Conservation (phyloP, 768 basidiomycete genomes). For the Russula brevipes region DNA sequence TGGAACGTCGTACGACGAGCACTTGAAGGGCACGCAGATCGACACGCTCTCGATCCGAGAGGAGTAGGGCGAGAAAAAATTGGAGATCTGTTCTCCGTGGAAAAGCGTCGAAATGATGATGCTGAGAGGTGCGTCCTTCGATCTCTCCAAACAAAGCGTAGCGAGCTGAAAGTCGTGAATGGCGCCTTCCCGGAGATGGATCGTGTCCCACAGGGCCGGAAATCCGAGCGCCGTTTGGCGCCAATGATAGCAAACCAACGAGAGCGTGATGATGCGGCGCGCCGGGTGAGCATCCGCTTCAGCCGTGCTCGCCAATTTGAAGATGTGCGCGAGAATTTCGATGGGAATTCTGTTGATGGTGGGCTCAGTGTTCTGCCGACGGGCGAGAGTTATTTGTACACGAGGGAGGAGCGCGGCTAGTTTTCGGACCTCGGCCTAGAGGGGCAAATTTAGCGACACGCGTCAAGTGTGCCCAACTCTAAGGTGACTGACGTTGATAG, state of each 20-base stretch:
- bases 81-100: conserved; percentile 23
- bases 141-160: conserved; percentile 24
- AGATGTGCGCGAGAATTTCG: conserved; percentile 21
- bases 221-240: conserved; percentile 25
- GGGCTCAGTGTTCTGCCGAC: conserved; percentile 17
- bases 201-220: conserved; percentile 24
- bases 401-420: conserved; percentile 22
- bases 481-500: conserved; percentile 11
- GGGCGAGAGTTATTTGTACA: conserved; percentile 18
- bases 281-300: conserved; percentile 16
- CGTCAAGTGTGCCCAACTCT: background rate
- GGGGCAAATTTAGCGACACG: background rate
- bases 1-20: conserved; percentile 21
- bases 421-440: conserved; percentile 19
- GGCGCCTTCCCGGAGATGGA: conserved; percentile 24
- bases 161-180: conserved; percentile 25
- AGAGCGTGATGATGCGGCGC: conserved; percentile 17
- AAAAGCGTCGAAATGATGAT: conserved; percentile 24
- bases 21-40: conserved; percentile 22
- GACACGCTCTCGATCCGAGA: conserved; percentile 22
- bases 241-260: conserved; percentile 25
- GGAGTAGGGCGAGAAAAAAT: conserved; percentile 23
- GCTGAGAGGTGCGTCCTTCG: conserved; percentile 21
- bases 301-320: conserved; percentile 18
- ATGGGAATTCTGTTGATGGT: conserved; percentile 21